Base-by-base conservation (phyloP, 148 eudicot species). In the Camellia granthamiana region DNA sequence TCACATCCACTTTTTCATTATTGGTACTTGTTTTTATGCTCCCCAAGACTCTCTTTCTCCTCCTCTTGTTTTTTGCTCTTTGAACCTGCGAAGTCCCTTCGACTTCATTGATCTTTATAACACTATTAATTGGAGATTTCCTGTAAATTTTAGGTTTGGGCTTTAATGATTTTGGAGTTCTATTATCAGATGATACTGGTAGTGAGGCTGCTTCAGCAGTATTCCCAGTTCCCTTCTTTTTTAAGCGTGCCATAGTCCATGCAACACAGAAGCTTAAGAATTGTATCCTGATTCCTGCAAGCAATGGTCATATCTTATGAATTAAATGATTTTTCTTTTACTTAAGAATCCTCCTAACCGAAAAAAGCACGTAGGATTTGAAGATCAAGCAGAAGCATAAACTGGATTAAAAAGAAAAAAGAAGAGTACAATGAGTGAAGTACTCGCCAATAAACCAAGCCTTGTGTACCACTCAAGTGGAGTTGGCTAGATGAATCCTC, bases 91-190 rank as follows among this genome's bases (percentile, higher is more conserved):
- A 76, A 58, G 52, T 71, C 80, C 69, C 62, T 56, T 56, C 30
- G 68, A 69, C 14, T 44, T 69, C 16, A 43, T 69, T 43, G 52
- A 43, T 43, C 43, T 69, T 46, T 16, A 69, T 49, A 43, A 69
- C 2, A 69, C 21, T 19, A 69, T 70, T 13, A 70, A 11, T 51
- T 19, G 16, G 55, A 6, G 83, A 21, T 74, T 76, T 88, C 81
- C 84, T 87, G 72, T 60, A 49, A 69, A 55, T 70, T 77, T 78
- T 86, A 10, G 52, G 77, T 66, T 82, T 81, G 18, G 81, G 86
- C 82, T 82, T 87, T 71, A 91, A 79, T 42, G 82, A 56, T 49
- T 72, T 70, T 6, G 79, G 85, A 60, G 79, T 82, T 77, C 84
- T 79, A 64, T 82, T 77, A 21, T 79, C 80, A 21, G 51, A 47